Evolutionary conservation across 768 basidiomycete genomes (phyloP), one percentile per base, ranked within the genome.

Genomic region (Crassisporium funariophilum): DNA sequence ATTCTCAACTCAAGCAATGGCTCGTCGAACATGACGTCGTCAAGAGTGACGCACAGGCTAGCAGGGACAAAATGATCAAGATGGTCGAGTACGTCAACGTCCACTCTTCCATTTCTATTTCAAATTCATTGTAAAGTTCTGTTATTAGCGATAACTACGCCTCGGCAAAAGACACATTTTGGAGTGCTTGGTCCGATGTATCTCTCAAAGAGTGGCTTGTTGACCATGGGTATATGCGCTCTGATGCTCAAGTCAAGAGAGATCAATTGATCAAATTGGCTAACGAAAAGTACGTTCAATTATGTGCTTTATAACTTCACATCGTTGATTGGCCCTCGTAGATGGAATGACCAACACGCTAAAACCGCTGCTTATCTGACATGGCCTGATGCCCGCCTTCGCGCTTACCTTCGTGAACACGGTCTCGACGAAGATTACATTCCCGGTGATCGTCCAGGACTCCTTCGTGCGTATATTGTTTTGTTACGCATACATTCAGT

Each of bases 311-410:
- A n/a, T n/a, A n/a, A n/a, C n/a, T n/a, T n/a, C n/a, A n/a, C n/a
- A n/a, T n/a, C n/a, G n/a, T n/a, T n/a, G n/a, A n/a, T n/a, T n/a
- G n/a, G n/a, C n/a, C n/a, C n/a, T n/a, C n/a, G n/a, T n/a, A 89
- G 81, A 61, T 83, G 81, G 58, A 73, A 73, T 44, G 79, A 84
- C 35, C 56, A 57, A 11, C 53, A 61, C 10, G 57, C 63, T 1
- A 58, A 71, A 25, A 75, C 77, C 1, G 74, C 83, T 2, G 70
- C 81, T 2, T 97, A 95, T 68, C 72, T 95, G 40, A 77, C 79
- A 8, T 98, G 95, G 95, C 90, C 91, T 10, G 95, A 98, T 59
- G 90, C 94, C 3, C 80, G 95, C 23, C 82, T 98, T 20, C 85
- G 94, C 36, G 92, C 88, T 1, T 97, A 90, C 67, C 78, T 98